Conservation (phyloP, 495 filamentous ascomycete genomes). For the Margaritispora aquatica region DNA sequence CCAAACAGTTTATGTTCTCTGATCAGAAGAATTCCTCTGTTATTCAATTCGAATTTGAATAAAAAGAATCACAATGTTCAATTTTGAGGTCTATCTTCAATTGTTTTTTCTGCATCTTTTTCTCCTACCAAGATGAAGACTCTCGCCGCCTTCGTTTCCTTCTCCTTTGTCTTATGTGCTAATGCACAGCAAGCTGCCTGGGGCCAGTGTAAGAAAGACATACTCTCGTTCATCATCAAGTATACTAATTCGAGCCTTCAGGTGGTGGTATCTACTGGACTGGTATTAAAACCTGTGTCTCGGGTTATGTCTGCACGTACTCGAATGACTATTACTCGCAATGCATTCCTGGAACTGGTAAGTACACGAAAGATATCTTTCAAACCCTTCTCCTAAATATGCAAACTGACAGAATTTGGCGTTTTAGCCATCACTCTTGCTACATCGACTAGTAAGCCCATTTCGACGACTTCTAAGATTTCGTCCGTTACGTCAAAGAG, state of each 20-base stretch:
- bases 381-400: background rate
- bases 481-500: no score
- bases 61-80: background rate
- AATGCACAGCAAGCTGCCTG: background rate
- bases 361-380: no score
- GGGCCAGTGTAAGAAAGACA: background rate
- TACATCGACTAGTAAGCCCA: no score
- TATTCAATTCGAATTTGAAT: no score
- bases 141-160: background rate
- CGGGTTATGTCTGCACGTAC: conserved; percentile 14
- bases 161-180: background rate
- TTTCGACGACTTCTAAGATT: no score
- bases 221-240: background rate
- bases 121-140: background rate
- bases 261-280: conserved; percentile 21
- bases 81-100: background rate
- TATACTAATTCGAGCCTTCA: background rate
- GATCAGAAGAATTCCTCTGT: no score
- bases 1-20: no score
- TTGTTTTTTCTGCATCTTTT: no score
- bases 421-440: background rate
- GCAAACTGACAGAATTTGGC: background rate
- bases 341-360: background rate
- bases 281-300: conserved; percentile 17
- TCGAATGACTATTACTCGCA: conserved; percentile 5